Conservation (phyloP, 805 yeast genomes). For the Ogataea polymorpha region DNA sequence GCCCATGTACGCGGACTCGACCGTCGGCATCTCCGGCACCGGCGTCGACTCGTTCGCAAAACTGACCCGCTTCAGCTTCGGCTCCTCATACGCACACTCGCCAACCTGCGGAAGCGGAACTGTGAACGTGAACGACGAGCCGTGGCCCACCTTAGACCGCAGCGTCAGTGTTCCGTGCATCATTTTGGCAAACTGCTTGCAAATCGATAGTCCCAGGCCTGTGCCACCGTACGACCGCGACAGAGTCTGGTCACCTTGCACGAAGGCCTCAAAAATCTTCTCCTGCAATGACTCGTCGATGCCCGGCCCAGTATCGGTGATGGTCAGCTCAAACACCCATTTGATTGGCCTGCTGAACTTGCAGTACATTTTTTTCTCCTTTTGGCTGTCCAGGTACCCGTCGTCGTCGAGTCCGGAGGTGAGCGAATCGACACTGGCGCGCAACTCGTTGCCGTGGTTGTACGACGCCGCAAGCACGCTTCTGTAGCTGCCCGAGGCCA, state of each 20-base stretch:
- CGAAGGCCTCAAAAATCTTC: conserved; percentile 91
- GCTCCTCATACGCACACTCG: conserved; percentile 39
- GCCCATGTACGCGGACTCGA: conserved; percentile 26
- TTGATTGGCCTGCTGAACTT: conserved; percentile 31
- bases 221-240: conserved; percentile 94
- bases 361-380: conserved; percentile 15
- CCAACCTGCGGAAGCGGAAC: conserved; percentile 72
- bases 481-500: conserved; percentile 34
- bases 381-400: conserved; percentile 19
- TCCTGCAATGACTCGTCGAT: conserved; percentile 78
- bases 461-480: conserved; percentile 43
- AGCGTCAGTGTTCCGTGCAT: conserved; percentile 81
- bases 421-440: conserved; percentile 6
- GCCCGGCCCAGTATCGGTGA: conserved; percentile 92
- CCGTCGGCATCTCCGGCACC: not conserved
- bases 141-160: conserved; percentile 72
- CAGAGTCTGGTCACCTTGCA: conserved; percentile 93
- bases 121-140: conserved; percentile 78
- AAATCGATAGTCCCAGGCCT: conserved; percentile 86
- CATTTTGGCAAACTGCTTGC: conserved; percentile 84
- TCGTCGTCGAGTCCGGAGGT: conserved; percentile 16
- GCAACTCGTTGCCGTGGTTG: conserved; percentile 13
- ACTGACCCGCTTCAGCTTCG: conserved; percentile 43
- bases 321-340: conserved; percentile 69
- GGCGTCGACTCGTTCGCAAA: conserved; percentile 27